Base-by-base conservation (phyloP, 2,329 filamentous ascomycete species). In the Calonectria leucothoes region DNA sequence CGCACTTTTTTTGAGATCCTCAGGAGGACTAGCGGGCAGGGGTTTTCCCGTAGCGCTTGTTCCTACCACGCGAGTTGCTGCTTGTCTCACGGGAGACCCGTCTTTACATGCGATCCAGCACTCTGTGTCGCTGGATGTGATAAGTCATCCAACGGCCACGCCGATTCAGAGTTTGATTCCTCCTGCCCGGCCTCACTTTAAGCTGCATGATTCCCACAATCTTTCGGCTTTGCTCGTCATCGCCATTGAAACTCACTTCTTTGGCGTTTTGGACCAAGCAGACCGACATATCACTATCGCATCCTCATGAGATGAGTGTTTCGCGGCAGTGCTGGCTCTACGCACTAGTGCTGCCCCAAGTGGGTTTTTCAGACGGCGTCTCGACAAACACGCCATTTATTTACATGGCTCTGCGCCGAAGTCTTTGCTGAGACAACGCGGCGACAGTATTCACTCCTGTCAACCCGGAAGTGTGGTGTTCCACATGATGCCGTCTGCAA, bases 11-110 rank as follows among this genome's bases (percentile, higher is more conserved):
- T 33, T n/a, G 27, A 49, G 51, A 45, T 68, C 8, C n/a, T 33
- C 31, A 49, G 66, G 23, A 59, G n/a, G 6, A 10, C 23, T 14
- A n/a, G 39, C 33, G 20, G 37, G n/a, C 39, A 39, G 52, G 25
- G 29, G 35, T 31, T 42, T 48, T 68, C 29, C 59, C 37, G 66
- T 37, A 25, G 66, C 25, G 65, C n/a, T 45, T 67, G 25, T 67
- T 67, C 23, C 48, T 23, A 20, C 35, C 31, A 51, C 63, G 11
- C 49, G 20, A 55, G 15, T n/a, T 52, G 25, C 31, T 63, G 33
- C 23, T 42, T 67, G 65, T 67, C 65, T 67, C 48, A 42, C 37
- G 52, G 37, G 59, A 63, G 27, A 45, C 59, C 59, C 57, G 57
- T 63, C 35, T 35, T 42, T n/a, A 42, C 57, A 39, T 29, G 35